These are phyloP conservation scores for Aspergillus sp. DNA, from an alignment of 2,329 filamentous ascomycete genomes.

Conservation along the genomic window DNA sequence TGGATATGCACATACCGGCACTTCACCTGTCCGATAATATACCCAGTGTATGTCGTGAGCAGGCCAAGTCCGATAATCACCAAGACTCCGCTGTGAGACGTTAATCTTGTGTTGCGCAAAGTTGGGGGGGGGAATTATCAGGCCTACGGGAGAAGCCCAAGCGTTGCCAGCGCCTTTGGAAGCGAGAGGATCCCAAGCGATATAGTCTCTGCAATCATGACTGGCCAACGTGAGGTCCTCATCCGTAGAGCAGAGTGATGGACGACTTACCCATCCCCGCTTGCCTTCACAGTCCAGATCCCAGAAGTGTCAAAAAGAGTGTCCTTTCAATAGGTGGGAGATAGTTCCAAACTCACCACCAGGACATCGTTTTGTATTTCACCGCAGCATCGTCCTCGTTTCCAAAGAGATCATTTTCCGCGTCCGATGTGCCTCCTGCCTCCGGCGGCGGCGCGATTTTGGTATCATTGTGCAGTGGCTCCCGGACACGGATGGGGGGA, in stretches of 20 bases:
- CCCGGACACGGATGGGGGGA: too few species aligned
- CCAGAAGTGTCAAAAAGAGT: too few species aligned
- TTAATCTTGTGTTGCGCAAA: background rate
- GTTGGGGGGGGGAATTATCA: background rate
- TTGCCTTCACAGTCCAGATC: conserved; percentile 8
- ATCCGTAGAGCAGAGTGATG: background rate
- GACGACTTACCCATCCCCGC: conserved; percentile 12
- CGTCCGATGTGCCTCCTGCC: background rate
- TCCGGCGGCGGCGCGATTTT: too few species aligned
- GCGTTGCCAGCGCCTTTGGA: conserved; percentile 41
- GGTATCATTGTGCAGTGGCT: too few species aligned
- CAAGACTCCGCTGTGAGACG: conserved; percentile 35
- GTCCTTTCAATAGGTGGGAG: too few species aligned
- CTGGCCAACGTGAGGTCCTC: conserved; percentile 7
- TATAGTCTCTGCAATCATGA: conserved; percentile 51
- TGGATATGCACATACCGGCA: conserved; percentile 48
- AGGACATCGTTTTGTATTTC: conserved; percentile 22
- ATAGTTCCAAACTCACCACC: conserved; percentile 14
- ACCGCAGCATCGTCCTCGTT: conserved; percentile 16
- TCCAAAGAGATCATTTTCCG: conserved; percentile 15
- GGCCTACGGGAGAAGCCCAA: conserved; percentile 43
- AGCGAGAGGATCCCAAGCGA: conserved; percentile 48
- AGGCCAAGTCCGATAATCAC: conserved; percentile 44
- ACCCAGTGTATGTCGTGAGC: conserved; percentile 49
- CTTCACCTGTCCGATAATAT: conserved; percentile 50